A percentile compares a stretch with the other conserved stretches of the same genome.
These are phyloP conservation scores for Cercospora sp. DNA, from an alignment of 2,329 filamentous ascomycete genomes.

Conservation along the genomic window DNA sequence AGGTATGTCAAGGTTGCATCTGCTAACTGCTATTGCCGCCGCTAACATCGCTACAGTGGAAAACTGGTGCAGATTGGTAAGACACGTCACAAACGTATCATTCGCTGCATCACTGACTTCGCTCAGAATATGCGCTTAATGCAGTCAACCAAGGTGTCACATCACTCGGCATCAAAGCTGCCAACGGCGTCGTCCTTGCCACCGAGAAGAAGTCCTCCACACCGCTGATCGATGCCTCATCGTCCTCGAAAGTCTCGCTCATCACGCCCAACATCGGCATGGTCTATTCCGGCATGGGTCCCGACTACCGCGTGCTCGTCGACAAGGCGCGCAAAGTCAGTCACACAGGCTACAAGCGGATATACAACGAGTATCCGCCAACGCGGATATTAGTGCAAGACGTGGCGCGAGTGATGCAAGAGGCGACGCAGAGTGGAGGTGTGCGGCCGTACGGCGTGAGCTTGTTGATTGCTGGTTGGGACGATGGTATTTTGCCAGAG, in stretches of 20 bases:
- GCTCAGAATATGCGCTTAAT: constrained; percentile 93
- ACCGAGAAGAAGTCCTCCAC: constrained; percentile 99
- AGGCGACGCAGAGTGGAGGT: constrained; percentile 96
- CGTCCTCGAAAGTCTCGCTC: constrained; percentile 93
- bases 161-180: constrained; percentile 97
- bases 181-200: constrained; percentile 96
- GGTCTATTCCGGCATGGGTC: constrained; percentile 99
- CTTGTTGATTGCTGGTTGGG: constrained; percentile 93
- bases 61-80: constrained; percentile 98
- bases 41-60: constrained; percentile 61
- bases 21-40: constrained; percentile 43
- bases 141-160: constrained; percentile 99
- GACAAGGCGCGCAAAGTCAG: constrained; percentile 98
- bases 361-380: constrained; percentile 99
- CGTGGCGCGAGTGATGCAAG: constrained; percentile 96
- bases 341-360: constrained; percentile 97
- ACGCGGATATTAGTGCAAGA: constrained; percentile 99
- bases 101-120: constrained; percentile 19
- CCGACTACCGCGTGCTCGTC: constrained; percentile 95
- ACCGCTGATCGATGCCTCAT: constrained; percentile 90
- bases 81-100: constrained; percentile 5
- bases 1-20: constrained; percentile 64
- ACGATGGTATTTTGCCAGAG: constrained; percentile 91
- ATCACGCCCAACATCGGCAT: constrained; percentile 99
- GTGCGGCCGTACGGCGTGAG: constrained; percentile 96